Base-by-base conservation (phyloP, 352 stramenopile genomes). In the Phytophthora pinifolia region DNA sequence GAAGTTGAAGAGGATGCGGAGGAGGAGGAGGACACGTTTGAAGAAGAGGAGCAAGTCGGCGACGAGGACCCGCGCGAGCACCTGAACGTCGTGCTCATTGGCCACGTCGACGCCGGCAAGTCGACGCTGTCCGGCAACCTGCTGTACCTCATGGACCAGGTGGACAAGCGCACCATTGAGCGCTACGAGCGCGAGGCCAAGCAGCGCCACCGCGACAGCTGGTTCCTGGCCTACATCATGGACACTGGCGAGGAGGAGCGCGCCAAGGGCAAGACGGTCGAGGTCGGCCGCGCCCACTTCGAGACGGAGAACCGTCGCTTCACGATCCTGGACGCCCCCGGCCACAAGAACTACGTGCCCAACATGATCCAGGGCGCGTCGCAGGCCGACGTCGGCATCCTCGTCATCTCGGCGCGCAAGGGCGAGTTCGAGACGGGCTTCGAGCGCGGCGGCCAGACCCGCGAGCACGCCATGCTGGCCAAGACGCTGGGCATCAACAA, bases 181-280 rank as follows among this genome's bases (percentile, higher is more conserved):
- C 94, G 96, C 53, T 99, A 97, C 70, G 96, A 99, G 80, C 88
- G 91, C 33, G 97, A 99, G 69, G 97, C 97, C 20, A 99, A 99
- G 62, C 76, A 89, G 25, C 80, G 82, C 36, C 87, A 90, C 72
- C 80, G 79, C 49, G 82, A 89, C 58, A 83, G 65, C 46, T 90
- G 79, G 79, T 99, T 99, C 74, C 69, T 99, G 22, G 97, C 97
- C 14, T 99, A 98, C 71, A 99, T 99, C 70, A 99, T 99, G 96
- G 97, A 99, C 78, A 99, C 97, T 18, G 97, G 98, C 55, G 97
- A 99, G 70, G 97, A 99, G 59, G 97, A 99, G 68, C 88, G 96
- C 38, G 94, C 93, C 14, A 99, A 99, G 80, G 80, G 79, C 25
- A 89, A 80, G 54, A 90, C 83, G 8, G 77, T 91, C n/a, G 82